A percentile compares a stretch with the other conserved stretches of the same genome.
phyloP scores from a whole-genome alignment of 129 eudicot species.

The Flaveria sonorensis region DNA sequence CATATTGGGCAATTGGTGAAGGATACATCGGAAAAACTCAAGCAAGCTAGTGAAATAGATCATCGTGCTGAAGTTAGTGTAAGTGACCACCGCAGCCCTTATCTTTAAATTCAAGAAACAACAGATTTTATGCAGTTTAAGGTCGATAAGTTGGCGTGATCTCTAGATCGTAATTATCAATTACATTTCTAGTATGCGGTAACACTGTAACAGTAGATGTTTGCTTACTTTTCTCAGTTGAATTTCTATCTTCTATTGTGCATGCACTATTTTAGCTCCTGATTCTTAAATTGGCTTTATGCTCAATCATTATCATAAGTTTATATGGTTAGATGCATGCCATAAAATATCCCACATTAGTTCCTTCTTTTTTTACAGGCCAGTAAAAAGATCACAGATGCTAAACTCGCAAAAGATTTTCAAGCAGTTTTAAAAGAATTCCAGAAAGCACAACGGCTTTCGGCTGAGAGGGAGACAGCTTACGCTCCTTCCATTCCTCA shows the following conservation, averaged over 20 bases:
- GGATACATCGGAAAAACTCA: conserved; percentile 86
- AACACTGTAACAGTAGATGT: background rate
- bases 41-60: conserved; percentile 88
- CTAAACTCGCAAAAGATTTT: conserved; percentile 92
- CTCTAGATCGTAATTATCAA: background rate
- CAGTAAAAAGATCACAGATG: conserved; percentile 86
- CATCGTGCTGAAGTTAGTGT: conserved; percentile 76
- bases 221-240: background rate
- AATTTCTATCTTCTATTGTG: background rate
- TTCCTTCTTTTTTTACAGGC: conserved; percentile 44
- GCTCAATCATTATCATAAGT: background rate
- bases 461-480: conserved; percentile 91
- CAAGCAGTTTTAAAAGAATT: conserved; percentile 83
- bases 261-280: background rate
- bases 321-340: conserved; percentile 12
- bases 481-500: conserved; percentile 82
- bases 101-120: background rate
- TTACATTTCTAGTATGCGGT: background rate
- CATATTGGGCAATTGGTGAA: conserved; percentile 88
- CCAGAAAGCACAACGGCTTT: conserved; percentile 89
- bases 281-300: background rate
- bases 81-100: conserved; percentile 3
- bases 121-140: background rate
- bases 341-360: background rate
- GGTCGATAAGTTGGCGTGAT: conserved; percentile 15